A percentile compares a stretch with the other conserved stretches of the same genome.
Evolutionary conservation across 306 rosid genomes (phyloP).

Genomic region (Sophora flavescens): DNA sequence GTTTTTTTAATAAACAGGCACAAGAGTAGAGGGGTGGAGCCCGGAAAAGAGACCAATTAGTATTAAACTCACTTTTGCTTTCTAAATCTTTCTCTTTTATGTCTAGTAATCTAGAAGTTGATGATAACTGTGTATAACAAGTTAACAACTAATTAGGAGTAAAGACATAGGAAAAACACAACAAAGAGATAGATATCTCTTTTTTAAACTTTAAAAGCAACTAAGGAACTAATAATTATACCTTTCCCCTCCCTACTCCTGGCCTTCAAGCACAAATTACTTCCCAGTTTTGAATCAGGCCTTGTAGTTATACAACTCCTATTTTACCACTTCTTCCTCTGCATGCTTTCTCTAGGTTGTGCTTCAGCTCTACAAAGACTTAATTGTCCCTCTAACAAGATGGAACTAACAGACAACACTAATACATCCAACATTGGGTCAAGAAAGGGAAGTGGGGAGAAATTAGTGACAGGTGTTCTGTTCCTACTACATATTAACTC

Average conservation of each 20-base stretch:
- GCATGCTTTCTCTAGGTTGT: constrained; percentile 35
- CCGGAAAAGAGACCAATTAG: constrained; percentile 38
- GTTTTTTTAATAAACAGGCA: neutral
- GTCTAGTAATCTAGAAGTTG: constrained; percentile 50
- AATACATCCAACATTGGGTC: constrained; percentile 42
- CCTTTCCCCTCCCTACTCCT: constrained; percentile 21
- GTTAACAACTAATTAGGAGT: constrained; percentile 47
- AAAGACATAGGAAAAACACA: constrained; percentile 45
- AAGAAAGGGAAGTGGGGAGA: constrained; percentile 33
- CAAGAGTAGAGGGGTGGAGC: neutral
- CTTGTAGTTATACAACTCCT: constrained; percentile 50
- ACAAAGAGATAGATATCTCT: constrained; percentile 32
- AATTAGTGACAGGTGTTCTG: constrained; percentile 59
- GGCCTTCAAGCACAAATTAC: constrained; percentile 31
- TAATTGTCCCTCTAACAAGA: constrained; percentile 53
- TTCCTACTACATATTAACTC: constrained; percentile 54
- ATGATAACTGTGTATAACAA: constrained; percentile 48
- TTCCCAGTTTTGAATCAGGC: constrained; percentile 52
- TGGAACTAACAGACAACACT: constrained; percentile 50
- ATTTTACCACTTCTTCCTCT: constrained; percentile 40
- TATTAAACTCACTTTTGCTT: constrained; percentile 44
- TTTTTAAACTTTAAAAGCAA: constrained; percentile 35
- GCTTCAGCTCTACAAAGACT: constrained; percentile 73
- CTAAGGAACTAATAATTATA: constrained; percentile 46
- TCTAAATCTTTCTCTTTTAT: constrained; percentile 55